A percentile compares a stretch with the other conserved stretches of the same genome.
Conservation (phyloP, 257 asterid species). For the Przewalskia tangutica region DNA sequence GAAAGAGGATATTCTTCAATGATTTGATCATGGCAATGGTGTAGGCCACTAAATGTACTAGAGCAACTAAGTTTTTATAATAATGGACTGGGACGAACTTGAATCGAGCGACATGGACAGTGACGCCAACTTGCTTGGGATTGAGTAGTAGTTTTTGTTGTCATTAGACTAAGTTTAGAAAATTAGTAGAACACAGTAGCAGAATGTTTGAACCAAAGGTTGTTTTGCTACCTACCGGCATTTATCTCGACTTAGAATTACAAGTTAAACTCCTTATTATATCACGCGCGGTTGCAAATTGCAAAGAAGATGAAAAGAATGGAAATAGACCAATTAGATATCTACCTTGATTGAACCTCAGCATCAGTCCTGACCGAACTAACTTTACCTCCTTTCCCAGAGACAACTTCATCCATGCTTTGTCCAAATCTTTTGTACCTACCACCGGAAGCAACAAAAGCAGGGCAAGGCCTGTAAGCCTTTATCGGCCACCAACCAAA, state of each 20-base stretch:
- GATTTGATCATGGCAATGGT: neutral
- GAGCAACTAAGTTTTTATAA: neutral
- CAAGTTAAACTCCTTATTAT: neutral
- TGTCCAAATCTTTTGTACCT: slow-evolving; percentile 71
- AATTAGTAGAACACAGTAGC: neutral
- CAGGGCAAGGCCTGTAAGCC: slow-evolving; percentile 94
- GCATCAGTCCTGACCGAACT: slow-evolving; percentile 7
- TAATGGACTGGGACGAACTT: neutral
- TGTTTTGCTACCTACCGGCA: neutral
- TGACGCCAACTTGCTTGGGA: neutral
- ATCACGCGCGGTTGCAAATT: neutral
- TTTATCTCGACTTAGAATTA: neutral
- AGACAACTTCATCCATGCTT: slow-evolving; percentile 90
- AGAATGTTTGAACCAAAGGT: neutral
- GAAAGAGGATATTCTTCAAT: neutral
- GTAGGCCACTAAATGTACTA: neutral
- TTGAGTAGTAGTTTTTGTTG: neutral
- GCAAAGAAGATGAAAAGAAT: neutral
- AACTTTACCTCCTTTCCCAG: slow-evolving; percentile 40
- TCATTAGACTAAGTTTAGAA: neutral
- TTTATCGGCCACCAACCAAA: slow-evolving; percentile 99
- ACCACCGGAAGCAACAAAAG: slow-evolving; percentile 76
- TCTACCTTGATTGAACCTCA: slow-evolving; percentile 31
- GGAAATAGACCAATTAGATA: neutral
- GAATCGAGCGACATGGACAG: neutral